Evolutionary conservation across 148 eudicot species (phyloP), one percentile per base, ranked within the genome.

Genomic region (Vaccinium darrowii): DNA sequence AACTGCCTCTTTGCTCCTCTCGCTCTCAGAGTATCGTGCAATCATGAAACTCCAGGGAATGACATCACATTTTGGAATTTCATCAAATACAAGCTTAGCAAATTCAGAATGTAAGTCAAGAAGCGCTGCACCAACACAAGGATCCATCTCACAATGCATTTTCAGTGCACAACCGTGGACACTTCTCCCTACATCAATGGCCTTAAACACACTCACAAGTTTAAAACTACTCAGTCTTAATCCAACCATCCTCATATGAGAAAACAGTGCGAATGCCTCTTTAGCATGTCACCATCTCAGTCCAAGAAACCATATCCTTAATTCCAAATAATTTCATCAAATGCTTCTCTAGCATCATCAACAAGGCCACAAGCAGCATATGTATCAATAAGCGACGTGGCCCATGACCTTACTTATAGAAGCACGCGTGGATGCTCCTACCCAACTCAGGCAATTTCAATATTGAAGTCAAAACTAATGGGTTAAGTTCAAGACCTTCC

Each of bases 11-110:
- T 89, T 86, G 87, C 91, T 88, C 63, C 81, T 89, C 85, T 88
- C 88, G 85, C 91, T 89, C 87, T 96, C 98, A 3, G 98, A 90
- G 87, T 90, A 93, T 25, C 97, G 88, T 12, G 97, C 63, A 86
- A 96, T 91, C 95, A 96, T 90, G 87, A 94, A 93, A 86, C 97
- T 96, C 98, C 98, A 96, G 30, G 94, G 83, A 47, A 96, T 87
- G 82, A 94, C 93, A 90, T 91, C 92, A 82, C 87, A 87, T 62
- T 88, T 90, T 0, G 94, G 94, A 85, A 94, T 89, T 83, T 86
- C 94, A 82, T 92, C 92, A 84, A 96, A 96, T 11, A 91, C 93
- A 16, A 60, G 80, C 76, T 81, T 81, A 85, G 95, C 98, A 88
- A 86, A 92, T 33, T 78, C 90, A 23, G 95, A 90, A 77, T 94